phyloP scores from a whole-genome alignment of 2,329 filamentous ascomycete genomes.

The Hypomyces perniciosus region DNA sequence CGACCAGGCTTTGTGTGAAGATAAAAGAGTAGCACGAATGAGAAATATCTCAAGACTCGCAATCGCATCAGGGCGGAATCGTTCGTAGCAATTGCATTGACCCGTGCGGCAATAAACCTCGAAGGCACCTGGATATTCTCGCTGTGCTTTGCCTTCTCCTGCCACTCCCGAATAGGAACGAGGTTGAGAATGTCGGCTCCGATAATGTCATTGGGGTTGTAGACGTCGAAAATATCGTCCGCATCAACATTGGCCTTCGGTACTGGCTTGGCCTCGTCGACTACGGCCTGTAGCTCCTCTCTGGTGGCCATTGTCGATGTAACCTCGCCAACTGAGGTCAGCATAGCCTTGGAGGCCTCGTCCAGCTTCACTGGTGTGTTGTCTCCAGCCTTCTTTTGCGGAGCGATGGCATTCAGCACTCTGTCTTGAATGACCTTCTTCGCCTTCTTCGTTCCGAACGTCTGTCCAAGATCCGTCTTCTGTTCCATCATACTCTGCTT shows the following conservation, averaged over 20 bases:
- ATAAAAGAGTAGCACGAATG: conserved; percentile 51
- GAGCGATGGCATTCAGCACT: conserved; percentile 64
- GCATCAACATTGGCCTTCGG: conserved; percentile 64
- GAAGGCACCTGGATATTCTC: conserved; percentile 53
- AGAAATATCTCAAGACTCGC: conserved; percentile 55
- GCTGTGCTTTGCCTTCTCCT: conserved; percentile 55
- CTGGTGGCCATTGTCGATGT: conserved; percentile 61
- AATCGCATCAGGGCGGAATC: conserved; percentile 48
- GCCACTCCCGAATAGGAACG: conserved; percentile 69
- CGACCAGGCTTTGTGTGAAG: conserved; percentile 40
- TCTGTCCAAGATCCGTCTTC: conserved; percentile 64
- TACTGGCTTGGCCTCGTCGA: conserved; percentile 65
- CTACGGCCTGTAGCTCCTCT: conserved; percentile 57
- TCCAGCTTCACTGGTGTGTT: conserved; percentile 45
- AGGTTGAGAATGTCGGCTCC: conserved; percentile 60
- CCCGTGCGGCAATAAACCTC: conserved; percentile 59
- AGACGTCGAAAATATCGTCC: conserved; percentile 64
- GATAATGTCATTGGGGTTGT: conserved; percentile 60
- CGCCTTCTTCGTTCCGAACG: conserved; percentile 81
- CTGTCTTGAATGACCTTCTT: conserved; percentile 67
- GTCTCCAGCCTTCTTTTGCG: conserved; percentile 30
- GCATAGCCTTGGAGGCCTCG: conserved; percentile 51
- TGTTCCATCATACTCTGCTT: conserved; percentile 52
- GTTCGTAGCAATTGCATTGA: conserved; percentile 48
- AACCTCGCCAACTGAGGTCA: conserved; percentile 56